Evolutionary conservation across 176 grass and related monocot genomes (phyloP), one percentile per base, ranked within the genome.

Genomic region (Cocos nucifera): DNA sequence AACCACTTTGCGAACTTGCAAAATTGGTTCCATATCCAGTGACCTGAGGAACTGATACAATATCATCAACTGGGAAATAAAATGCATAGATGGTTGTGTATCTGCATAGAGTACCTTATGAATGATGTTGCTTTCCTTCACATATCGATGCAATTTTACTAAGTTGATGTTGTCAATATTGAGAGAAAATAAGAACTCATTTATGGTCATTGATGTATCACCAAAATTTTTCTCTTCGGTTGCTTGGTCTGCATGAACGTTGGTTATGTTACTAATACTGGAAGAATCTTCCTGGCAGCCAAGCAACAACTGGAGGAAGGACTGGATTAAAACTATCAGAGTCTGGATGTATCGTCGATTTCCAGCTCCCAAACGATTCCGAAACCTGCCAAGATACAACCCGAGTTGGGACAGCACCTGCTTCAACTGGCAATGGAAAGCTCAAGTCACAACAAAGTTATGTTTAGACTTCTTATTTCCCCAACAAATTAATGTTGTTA

Each of bases 81-180:
- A 8, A 2, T 10, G 24, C 57, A 21, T 9, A 24, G 44, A 71
- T 17, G 39, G 14, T 4, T 57, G 0, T 44, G 35, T 10, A 44
- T 44, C 59, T 2, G 49, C 25, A 10, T 61, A 15, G 39, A 23
- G 72, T 66, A 97, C 92, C 87, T 97, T 97, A 78, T 88, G 84
- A 75, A 85, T 72, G 75, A 91, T 85, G 54, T 91, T 90, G 81
- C 84, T 97, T 79, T 97, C 86, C 77, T 97, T 97, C 29, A 97
- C 51, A 75, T 88, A 97, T 64, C 82, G 81, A 68, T 82, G 90
- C 64, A 97, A 75, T 64, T 91, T 97, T 50, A 97, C 73, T 20
- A 97, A 79, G 51, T 97, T 97, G 77, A 97, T 90, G 69, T 91
- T 97, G 77, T 91, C 92, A 55, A 97, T 97, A 62, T 88, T 82